Conservation (phyloP, 73 alveolate genomes). For the Paraurostyla sp. region DNA sequence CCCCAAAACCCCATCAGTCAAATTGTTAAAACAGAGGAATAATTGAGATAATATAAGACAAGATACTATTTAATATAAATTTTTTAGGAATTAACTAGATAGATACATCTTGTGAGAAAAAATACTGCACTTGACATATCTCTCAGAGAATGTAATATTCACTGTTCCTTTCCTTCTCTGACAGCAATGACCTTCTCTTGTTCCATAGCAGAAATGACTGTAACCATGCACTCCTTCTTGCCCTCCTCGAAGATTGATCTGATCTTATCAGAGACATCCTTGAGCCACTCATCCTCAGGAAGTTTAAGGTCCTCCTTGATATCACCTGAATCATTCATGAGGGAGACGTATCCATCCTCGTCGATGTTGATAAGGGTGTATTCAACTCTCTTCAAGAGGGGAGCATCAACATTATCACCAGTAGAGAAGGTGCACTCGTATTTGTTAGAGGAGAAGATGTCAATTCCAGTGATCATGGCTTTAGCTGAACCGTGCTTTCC, state of each 20-base stretch:
- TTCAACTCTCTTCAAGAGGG: conserved; percentile 89
- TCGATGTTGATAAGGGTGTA: conserved; percentile 85
- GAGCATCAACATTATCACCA: conserved; percentile 94
- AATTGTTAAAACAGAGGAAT: too few relatives aligned
- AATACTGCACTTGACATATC: neutral
- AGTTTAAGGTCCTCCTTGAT: conserved; percentile 92
- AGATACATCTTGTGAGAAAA: neutral
- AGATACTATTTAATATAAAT: conserved; percentile 32
- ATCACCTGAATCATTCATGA: conserved; percentile 90
- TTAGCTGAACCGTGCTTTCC: conserved; percentile 98
- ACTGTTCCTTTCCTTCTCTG: conserved; percentile 80
- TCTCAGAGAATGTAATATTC: neutral
- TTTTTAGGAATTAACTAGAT: conserved; percentile 18
- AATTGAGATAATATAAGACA: neutral
- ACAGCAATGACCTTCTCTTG: conserved; percentile 85
- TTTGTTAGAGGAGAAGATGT: conserved; percentile 91
- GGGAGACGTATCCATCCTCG: conserved; percentile 86
- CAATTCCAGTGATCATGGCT: conserved; percentile 94
- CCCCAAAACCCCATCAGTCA: too few relatives aligned
- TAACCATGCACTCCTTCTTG: conserved; percentile 79
- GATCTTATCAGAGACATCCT: conserved; percentile 80
- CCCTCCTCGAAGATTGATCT: conserved; percentile 83
- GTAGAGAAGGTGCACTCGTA: conserved; percentile 93
- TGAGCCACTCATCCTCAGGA: conserved; percentile 92
- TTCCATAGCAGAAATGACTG: conserved; percentile 91